Evolutionary conservation across 2,329 filamentous ascomycete species (phyloP), one percentile per base, ranked within the genome.

Genomic region (Scolecobasidium constrictum): DNA sequence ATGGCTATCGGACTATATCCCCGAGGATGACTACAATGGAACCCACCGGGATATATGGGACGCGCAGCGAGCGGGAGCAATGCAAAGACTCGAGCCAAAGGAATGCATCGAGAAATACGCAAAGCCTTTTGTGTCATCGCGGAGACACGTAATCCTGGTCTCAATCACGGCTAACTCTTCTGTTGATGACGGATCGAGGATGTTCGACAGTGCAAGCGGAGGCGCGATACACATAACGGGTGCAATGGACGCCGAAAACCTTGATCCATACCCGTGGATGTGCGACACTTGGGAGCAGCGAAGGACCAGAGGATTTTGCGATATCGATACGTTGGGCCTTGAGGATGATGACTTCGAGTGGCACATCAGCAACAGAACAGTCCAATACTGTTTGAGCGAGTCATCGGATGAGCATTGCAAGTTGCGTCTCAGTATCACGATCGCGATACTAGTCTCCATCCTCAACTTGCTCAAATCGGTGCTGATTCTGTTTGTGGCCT

Each of bases 81-180:
- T 43, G 18, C 9, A 43, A 9, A 18, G 35, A 19, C 34, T 43
- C 12, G 18, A 43, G 17, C 34, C 16, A 16, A 1, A 23, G 3
- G 38, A 49, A 5, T 56, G 53, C 36, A 41, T 55, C 2, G 35
- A 49, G 7, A 35, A 37, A 21, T 56, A 55, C 38, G 48, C 49
- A 3, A 33, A 43, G 4, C 38, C 19, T 4, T 45, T 50, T 13
- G 46, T 50, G 9, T 46, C 46, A 4, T 36, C 34, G 9, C 15
- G 34, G 34, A 7, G 38, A 44, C 12, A 36, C 17, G 34, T 36
- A 9, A 36, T 36, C 9, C 7, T 36, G 12, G 34, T 36, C 15
- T 17, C 42, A 43, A 45, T n/a, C n/a, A n/a, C n/a, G n/a, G n/a
- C n/a, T n/a, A n/a, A n/a, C n/a, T n/a, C n/a, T n/a, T n/a, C n/a